Evolutionary conservation across 2,329 filamentous ascomycete species (phyloP), one percentile per base, ranked within the genome.

Genomic region (Colletotrichum sp.): DNA sequence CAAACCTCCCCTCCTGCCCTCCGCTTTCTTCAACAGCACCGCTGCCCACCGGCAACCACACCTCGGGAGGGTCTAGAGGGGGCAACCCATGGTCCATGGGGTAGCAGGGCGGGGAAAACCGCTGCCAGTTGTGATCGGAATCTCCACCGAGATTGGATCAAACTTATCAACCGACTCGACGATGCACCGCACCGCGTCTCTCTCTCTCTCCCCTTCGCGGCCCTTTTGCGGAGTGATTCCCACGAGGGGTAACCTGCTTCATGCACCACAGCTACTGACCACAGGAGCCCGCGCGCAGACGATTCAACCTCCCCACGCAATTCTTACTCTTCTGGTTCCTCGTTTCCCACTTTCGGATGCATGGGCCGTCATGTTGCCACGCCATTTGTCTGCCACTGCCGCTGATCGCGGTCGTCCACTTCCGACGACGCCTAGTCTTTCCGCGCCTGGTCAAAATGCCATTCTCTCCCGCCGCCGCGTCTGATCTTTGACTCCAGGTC

Each of bases 211-310:
- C 21, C 60, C 34, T 44, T 24, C 64, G 49, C 73, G 73, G 73
- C 73, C 69, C 69, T 68, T 68, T 57, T 68, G 30, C 73, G 63
- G 69, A 32, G 39, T 60, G 69, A 65, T 64, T 72, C 69, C 59
- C 28, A 32, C 13, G 30, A 36, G 49, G 24, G 18, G 28, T 60
- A 24, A 57, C 13, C 44, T 21, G 52, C 62, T 39, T 44, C 62
- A 64, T 64, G 60, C 18, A 70, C 34, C n/a, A 21, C 16, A 16
- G 9, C 24, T 67, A 24, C 18, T 26, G 26, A 62, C 15, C 3
- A 52, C 26, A 21, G 32, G 26, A 32, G 12, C 49, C 44, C 44
- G 44, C 55, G 44, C 44, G 8, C 24, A 30, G 28, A 59, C 39
- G 60, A 34, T 39, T 44, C 18, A 60, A 60, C 36, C 36, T 64